Evolutionary conservation across 331 rosid species (phyloP).

Genomic region (Malus hybrid): DNA sequence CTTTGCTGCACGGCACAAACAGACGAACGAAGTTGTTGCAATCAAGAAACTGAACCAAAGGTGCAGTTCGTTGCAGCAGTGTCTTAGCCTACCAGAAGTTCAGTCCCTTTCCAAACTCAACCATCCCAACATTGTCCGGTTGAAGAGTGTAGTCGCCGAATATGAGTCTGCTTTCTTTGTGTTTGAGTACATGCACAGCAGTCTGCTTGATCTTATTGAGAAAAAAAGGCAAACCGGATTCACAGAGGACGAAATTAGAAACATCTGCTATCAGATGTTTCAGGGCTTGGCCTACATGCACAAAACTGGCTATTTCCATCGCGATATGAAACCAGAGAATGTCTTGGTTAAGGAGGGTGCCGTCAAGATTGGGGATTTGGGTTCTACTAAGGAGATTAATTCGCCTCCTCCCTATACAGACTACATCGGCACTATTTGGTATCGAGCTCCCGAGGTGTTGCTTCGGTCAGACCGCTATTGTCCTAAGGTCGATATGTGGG

Average conservation of each 20-base stretch:
- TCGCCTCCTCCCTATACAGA: background rate
- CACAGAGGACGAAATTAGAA: background rate
- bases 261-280: background rate
- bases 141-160: too few relatives aligned
- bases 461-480: background rate
- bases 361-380: background rate
- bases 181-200: too few relatives aligned
- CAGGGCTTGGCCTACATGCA: background rate
- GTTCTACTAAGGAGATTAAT: background rate
- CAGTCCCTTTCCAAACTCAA: too few relatives aligned
- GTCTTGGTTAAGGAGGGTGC: background rate
- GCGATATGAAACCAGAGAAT: background rate
- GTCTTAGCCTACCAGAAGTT: too few relatives aligned
- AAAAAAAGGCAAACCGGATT: background rate
- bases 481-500: background rate
- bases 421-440: background rate
- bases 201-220: too few relatives aligned
- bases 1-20: too few relatives aligned
- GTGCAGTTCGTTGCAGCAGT: too few relatives aligned
- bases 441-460: background rate
- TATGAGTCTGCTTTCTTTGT: too few relatives aligned
- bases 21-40: too few relatives aligned
- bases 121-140: too few relatives aligned
- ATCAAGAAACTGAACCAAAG: too few relatives aligned
- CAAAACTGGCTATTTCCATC: background rate